Evolutionary conservation across 768 basidiomycete genomes (phyloP), one percentile per base, ranked within the genome.

Genomic region (Xerocomus potaroensis): DNA sequence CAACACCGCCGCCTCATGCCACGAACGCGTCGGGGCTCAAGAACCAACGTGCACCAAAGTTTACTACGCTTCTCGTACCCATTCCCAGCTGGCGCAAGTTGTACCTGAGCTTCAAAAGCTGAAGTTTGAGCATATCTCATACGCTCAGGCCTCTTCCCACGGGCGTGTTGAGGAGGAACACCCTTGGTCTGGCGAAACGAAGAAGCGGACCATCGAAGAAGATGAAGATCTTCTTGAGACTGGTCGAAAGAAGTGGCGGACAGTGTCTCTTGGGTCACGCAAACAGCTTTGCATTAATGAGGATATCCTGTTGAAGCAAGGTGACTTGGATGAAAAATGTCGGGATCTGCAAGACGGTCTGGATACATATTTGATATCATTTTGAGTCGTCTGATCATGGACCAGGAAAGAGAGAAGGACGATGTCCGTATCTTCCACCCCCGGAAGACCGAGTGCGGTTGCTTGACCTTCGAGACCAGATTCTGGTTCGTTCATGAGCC

Each of bases 281-380:
- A 91, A 84, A 59, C 91, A 95, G 54, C 75, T 98, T 2, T 99
- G 95, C 63, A 89, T 98, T 48, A 89, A 98, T 57, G 89, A 91
- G 22, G 74, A 80, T 30, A 73, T 96, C 18, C 77, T 81, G 30
- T 68, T 70, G 8, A 77, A 75, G 40, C 71, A 70, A 42, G 74
- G 73, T 9, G 90, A 95, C 57, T 68, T 96, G 38, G 93, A 96
- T 53, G 93, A 96, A 63, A 81, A 77, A 32, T 96, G 93, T 63
- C 75, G 92, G 40, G 90, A 91, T 53, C 72, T 93, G 39, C 70
- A 88, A 35, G 78, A 77, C 42, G 85, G 91, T 86, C 48, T 40
- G 24, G 30, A 7, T 19, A 10, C 36, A 18, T 41, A 29, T 14
- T 42, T 36, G 22, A 32, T 41, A 8, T 48, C 14, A 8, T 11